phyloP scores from a whole-genome alignment of 1,284 basidiomycete species.

The Ganoderma sinense region DNA sequence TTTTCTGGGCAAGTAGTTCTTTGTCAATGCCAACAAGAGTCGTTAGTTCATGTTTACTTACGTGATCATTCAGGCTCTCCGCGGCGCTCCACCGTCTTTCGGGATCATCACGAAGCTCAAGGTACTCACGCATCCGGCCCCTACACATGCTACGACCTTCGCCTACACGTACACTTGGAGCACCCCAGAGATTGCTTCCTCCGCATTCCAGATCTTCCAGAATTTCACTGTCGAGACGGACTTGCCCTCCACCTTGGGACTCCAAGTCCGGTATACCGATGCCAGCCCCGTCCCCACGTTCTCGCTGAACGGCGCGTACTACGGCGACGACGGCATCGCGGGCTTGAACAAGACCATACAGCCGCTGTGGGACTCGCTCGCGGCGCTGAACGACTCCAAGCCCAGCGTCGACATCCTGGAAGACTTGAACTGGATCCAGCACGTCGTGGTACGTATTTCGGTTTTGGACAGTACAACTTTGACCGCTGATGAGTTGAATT shows the following conservation, averaged over 20 bases:
- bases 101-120: slow-evolving; percentile 6
- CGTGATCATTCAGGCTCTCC: not conserved
- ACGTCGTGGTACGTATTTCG: not conserved
- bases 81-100: slow-evolving; percentile 3
- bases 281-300: not conserved
- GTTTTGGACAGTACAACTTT: too few species aligned
- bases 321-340: not conserved
- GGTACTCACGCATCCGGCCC: not conserved
- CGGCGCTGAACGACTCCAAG: slow-evolving; percentile 1
- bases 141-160: slow-evolving; percentile 2
- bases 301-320: slow-evolving; percentile 4
- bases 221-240: not conserved
- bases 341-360: slow-evolving; percentile 5
- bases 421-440: slow-evolving; percentile 4
- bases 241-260: not conserved
- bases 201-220: slow-evolving; percentile 4
- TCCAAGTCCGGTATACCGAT: not conserved
- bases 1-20: slow-evolving; percentile 44
- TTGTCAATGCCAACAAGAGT: too few species aligned
- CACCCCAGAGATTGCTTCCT: not conserved
- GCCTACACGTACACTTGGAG: slow-evolving; percentile 5
- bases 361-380: slow-evolving; percentile 3
- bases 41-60: not conserved
- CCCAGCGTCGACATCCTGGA: not conserved
- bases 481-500: not conserved